Conservation (phyloP, 768 basidiomycete genomes). For the Mycena chlorophos region DNA sequence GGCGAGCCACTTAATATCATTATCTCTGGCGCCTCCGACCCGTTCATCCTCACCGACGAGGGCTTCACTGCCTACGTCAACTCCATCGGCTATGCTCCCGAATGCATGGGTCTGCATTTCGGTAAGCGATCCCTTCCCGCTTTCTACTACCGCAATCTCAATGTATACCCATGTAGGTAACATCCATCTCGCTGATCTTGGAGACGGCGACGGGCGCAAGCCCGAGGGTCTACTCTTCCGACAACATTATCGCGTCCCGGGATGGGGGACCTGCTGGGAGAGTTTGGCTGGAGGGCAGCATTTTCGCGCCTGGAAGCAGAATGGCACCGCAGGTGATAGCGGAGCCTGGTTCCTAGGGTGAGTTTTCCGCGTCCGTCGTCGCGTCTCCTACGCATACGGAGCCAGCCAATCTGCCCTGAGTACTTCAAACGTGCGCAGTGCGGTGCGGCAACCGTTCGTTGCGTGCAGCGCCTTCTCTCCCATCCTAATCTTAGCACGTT, state of each 20-base stretch:
- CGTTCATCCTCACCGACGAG: conserved; percentile 71
- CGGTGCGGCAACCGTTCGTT: background rate
- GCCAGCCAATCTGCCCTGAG: background rate
- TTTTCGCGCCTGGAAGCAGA: conserved; percentile 88
- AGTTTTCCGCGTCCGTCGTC: conserved; percentile 23
- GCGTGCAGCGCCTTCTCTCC: background rate
- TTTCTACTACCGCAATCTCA: conserved; percentile 33
- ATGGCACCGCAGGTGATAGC: conserved; percentile 67
- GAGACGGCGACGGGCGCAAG: conserved; percentile 76
- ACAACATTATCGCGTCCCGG: conserved; percentile 72
- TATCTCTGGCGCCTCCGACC: conserved; percentile 76
- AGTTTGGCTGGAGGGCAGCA: conserved; percentile 84
- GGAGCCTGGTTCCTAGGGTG: conserved; percentile 87
- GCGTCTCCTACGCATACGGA: background rate
- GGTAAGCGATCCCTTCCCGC: background rate
- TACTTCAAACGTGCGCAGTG: background rate
- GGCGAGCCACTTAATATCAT: conserved; percentile 88
- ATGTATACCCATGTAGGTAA: conserved; percentile 62
- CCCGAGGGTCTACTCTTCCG: conserved; percentile 71
- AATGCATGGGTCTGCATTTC: conserved; percentile 66
- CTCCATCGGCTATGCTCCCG: conserved; percentile 79
- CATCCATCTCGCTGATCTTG: conserved; percentile 77
- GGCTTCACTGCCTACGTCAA: conserved; percentile 70
- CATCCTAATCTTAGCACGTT: background rate
- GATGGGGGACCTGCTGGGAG: conserved; percentile 89